Conservation (phyloP, 192 early-diverging fungal genomes). For the Spizellomyces punctatus region DNA sequence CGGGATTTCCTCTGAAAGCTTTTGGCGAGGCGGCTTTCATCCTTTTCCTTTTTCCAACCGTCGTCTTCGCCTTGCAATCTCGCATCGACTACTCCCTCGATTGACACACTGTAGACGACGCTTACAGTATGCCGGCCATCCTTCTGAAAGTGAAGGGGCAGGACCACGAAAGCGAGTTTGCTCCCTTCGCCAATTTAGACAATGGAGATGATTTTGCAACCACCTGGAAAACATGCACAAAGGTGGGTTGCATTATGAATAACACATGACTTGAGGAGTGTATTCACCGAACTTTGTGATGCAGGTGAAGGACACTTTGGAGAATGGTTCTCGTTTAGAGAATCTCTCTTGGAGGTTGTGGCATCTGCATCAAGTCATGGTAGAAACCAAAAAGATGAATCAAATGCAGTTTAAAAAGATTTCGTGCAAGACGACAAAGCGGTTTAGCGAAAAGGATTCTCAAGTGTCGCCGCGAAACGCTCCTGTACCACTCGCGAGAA, state of each 20-base stretch:
- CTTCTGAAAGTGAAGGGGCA: background rate
- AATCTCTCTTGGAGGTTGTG: conserved; percentile 87
- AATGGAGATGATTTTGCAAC: conserved; percentile 39
- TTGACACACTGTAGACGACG: too few relatives aligned
- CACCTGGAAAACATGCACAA: conserved; percentile 82
- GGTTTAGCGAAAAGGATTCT: conserved; percentile 7
- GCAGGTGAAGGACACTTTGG: conserved; percentile 76
- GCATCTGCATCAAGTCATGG: conserved; percentile 66
- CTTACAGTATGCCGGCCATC: background rate
- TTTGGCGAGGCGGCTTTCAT: too few relatives aligned
- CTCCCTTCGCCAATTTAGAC: conserved; percentile 17
- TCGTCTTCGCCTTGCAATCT: too few relatives aligned
- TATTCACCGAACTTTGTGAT: too few relatives aligned
- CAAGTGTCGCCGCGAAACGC: background rate
- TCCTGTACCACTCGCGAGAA: background rate
- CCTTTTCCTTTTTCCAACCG: too few relatives aligned
- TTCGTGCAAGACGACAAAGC: conserved; percentile 16
- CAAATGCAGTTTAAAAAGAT: conserved; percentile 10
- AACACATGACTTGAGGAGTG: too few relatives aligned
- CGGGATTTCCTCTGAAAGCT: too few relatives aligned
- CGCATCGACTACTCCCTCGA: too few relatives aligned
- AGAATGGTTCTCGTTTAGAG: conserved; percentile 80
- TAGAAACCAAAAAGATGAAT: conserved; percentile 13
- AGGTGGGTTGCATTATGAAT: conserved; percentile 33
- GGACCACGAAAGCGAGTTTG: conserved; percentile 8